Evolutionary conservation across 345 rosid genomes (phyloP), one percentile per base, ranked within the genome.

Genomic region (Garcia nutans): DNA sequence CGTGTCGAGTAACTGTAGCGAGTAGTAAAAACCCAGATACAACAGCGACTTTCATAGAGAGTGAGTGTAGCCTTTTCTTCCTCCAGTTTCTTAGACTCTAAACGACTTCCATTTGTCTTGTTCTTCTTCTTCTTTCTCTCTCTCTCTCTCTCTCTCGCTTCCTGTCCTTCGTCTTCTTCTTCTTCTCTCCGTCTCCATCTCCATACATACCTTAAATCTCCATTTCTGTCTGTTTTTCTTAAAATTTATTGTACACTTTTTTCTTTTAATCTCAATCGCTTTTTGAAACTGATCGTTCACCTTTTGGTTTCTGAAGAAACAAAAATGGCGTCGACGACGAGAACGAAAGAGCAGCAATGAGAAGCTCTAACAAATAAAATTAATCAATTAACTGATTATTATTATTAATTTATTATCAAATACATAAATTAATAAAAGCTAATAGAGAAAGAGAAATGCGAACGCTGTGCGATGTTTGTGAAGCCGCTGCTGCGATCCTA

Each of bases 401-500:
- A 37, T 37, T 37, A 37, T 37, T 37, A 37, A 2, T 37, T 37
- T 37, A 37, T 37, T 37, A 37, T 37, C 5, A 37, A 37, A 37
- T 37, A 37, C 5, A 33, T 33, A 33, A 33, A 33, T 33, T 19
- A 5, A 45, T 33, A 55, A 76, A 47, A 19, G 5, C 10, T 11
- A 37, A 8, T 0, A 19, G 2, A 22, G 16, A 17, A 52, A 72
- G 33, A 57, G 76, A 78, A 82, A 90, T 90, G 95, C 88, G 92
- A 72, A 89, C 88, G 77, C 84, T 90, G 54, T 90, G 95, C 68
- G 92, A 89, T 60, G 92, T 83, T 1, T 90, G 95, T 69, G 95
- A 90, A 70, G 87, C 86, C 79, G 93, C 95, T 10, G 95, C 93
- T 52, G 97, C 95, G 17, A 89, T 89, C 60, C 84, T 92, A 28